Base-by-base conservation (phyloP, 768 basidiomycete species). In the Boletus vinaceobasis region DNA sequence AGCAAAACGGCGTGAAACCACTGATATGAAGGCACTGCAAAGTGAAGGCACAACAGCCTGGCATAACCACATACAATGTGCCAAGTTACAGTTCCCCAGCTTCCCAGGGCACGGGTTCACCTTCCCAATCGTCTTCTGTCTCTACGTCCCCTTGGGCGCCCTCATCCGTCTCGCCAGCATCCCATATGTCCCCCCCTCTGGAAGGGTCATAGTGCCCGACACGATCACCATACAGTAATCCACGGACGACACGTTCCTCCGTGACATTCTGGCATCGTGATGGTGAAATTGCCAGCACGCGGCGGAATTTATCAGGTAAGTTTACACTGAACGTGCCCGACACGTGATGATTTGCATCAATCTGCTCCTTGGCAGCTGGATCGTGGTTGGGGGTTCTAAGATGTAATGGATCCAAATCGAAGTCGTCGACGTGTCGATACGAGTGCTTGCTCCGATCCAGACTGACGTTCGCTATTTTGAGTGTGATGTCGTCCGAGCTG, bases 71-170 rank as follows among this genome's bases (percentile, higher is more conserved):
- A 69, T 68, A 70, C 62, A 56, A 54, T 43, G 54, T 47, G 23
- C 49, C 38, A 56, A 50, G 53, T 71, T 79, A 90, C 70, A 92
- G 62, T 62, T 90, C 90, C 49, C 83, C 90, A 9, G 82, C 77
- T 70, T 87, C 87, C 90, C 90, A 92, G 56, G 89, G 86, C 35
- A 90, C 79, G 36, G 86, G 85, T 69, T 90, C 89, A 35, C 86
- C 83, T 70, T 90, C 90, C 90, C 90, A 92, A 58, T 74, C 74
- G 44, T 73, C 74, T 59, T 86, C 85, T 40, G 81, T 79, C 62
- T 82, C 83, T 31, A 70, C 75, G 46, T 78, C 81, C 39, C 59
- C 65, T 21, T 61, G 62, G 23, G 68, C 67, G 33, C 70, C 73
- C 35, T 73, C 73, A 60, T 77, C 74, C 47, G 74, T 74, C 68